phyloP scores from a whole-genome alignment of 768 basidiomycete genomes.

The Kwoniella bestiolae region DNA sequence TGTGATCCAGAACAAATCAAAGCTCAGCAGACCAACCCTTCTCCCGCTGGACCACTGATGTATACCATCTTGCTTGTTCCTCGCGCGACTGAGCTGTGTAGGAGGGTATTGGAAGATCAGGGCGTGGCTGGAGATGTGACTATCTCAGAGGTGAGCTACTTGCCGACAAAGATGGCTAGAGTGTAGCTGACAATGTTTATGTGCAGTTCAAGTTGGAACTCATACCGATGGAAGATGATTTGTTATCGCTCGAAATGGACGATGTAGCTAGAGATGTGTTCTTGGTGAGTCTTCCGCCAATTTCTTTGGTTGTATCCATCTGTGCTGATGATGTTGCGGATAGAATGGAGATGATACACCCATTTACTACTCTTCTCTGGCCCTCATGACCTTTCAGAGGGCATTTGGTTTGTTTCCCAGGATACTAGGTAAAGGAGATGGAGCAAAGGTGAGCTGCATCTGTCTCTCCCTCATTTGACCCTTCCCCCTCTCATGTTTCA shows the following conservation, averaged over 20 bases:
- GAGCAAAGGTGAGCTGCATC: constrained; percentile 57
- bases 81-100: constrained; percentile 80
- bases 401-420: constrained; percentile 88
- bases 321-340: neutral
- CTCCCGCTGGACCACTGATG: constrained; percentile 66
- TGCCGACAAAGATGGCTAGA: neutral
- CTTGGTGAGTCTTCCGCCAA: constrained; percentile 68
- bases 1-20: constrained; percentile 81
- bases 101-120: constrained; percentile 86
- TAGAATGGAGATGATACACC: constrained; percentile 93
- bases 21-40: constrained; percentile 63
- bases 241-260: constrained; percentile 86
- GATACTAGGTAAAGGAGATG: constrained; percentile 90
- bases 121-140: constrained; percentile 96
- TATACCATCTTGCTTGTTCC: constrained; percentile 90
- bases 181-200: neutral
- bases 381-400: constrained; percentile 78
- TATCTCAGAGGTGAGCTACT: constrained; percentile 62
- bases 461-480: neutral
- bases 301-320: neutral
- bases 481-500: neutral
- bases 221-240: constrained; percentile 89
- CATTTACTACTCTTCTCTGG: constrained; percentile 85
- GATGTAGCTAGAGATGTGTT: constrained; percentile 84
- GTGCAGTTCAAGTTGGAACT: constrained; percentile 83